phyloP scores from a whole-genome alignment of 129 eudicot genomes.

The Centaurea solstitialis region DNA sequence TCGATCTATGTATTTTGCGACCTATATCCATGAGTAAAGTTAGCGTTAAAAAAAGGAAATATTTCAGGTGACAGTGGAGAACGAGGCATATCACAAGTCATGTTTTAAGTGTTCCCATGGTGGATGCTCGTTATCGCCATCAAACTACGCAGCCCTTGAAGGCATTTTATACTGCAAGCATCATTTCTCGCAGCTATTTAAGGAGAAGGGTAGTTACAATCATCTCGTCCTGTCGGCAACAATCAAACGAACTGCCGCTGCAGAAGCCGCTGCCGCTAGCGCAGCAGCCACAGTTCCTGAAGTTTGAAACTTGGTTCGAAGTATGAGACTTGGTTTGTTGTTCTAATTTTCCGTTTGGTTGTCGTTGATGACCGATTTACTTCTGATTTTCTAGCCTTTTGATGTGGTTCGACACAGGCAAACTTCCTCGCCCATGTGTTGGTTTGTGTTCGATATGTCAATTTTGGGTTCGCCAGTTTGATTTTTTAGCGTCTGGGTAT shows the following conservation, averaged over 20 bases:
- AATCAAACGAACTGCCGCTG: slow-evolving; percentile 56
- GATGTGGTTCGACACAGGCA: neutral
- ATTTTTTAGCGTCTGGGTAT: neutral
- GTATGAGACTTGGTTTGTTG: neutral
- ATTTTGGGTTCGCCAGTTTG: neutral
- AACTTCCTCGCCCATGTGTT: neutral
- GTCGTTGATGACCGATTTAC: neutral
- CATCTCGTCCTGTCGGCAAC: slow-evolving; percentile 88
- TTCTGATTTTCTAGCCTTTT: neutral
- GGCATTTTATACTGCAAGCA: slow-evolving; percentile 91
- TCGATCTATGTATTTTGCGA: neutral
- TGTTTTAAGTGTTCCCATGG: slow-evolving; percentile 99
- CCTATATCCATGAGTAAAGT: neutral
- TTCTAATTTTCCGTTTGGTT: neutral
- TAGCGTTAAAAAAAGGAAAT: neutral
- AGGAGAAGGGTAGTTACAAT: slow-evolving; percentile 97
- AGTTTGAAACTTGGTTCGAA: neutral
- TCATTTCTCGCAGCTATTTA: slow-evolving; percentile 94
- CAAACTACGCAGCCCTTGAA: slow-evolving; percentile 91
- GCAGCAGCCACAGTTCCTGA: slow-evolving; percentile 20
- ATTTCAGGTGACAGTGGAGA: slow-evolving; percentile 91
- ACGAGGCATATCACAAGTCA: slow-evolving; percentile 74
- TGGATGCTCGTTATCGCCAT: slow-evolving; percentile 82
- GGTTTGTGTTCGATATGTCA: neutral
- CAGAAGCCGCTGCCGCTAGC: slow-evolving; percentile 9